Evolutionary conservation across 1,284 basidiomycete genomes (phyloP), one percentile per base, ranked within the genome.

Genomic region (Ceratobasidium sp.): DNA sequence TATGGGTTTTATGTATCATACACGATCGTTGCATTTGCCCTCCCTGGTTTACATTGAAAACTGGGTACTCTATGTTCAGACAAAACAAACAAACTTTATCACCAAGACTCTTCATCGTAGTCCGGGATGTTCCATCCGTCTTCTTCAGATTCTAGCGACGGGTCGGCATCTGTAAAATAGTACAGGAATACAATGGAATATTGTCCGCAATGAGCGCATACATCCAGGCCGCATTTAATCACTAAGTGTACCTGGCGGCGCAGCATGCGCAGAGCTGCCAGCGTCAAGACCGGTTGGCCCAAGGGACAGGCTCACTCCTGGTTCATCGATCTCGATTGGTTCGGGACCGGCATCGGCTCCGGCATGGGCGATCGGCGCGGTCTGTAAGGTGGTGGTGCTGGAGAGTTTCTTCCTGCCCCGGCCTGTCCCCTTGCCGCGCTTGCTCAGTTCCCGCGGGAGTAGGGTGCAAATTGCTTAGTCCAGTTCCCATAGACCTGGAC

Each of bases 31-130:
- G 9, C 52, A 54, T 54, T 54, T 54, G 52, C 52, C 52, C 52
- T 57, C 56, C 56, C 56, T 15, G 56, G 23, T 57, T 57, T 57
- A 33, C 56, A 28, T 28, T 57, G 56, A 7, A 57, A 57, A 28
- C 23, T 15, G 56, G 56, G 56, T 57, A 57, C 56, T 57, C 56
- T 57, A 57, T 26, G 23, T 57, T 5, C 17, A 20, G 17, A 54
- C 9, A 23, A 26, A 26, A 10, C 26, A 57, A 9, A n/a, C n/a
- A n/a, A n/a, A n/a, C n/a, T n/a, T n/a, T n/a, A n/a, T n/a, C 26
- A 33, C 56, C 26, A 57, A 5, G 6, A 54, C 4, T 57, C 56
- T 26, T 23, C 23, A 13, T 57, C 28, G 56, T 10, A 7, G 28
- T 57, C 56, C 20, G 5, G 23, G 9, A 10, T 26, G 6, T 28